Base-by-base conservation (phyloP, 768 basidiomycete genomes). In the Serendipita sp. region DNA sequence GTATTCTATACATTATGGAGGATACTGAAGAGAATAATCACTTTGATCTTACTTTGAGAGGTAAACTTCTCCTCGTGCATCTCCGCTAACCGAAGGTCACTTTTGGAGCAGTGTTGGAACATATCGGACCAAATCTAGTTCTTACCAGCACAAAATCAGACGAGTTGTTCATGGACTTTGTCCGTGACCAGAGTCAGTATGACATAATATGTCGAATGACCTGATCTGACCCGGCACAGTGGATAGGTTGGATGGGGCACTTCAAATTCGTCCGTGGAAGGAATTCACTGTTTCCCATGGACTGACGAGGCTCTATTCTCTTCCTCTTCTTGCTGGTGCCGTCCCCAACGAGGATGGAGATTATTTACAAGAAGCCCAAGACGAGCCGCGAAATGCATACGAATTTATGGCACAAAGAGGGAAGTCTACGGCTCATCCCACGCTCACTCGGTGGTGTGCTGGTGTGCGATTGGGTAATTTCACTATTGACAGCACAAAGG, bases 101-200 rank as follows among this genome's bases (percentile, higher is more conserved):
- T 47, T 56, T 13, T 45, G 16, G 32, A 4, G 13, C 68, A 96
- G 95, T 96, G 18, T 72, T 97, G 32, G 91, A 94, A 69, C 94
- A 97, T 72, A 79, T 82, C 13, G 76, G 78, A 34, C 89, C 95
- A 10, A 79, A 84, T 63, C 71, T 86, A 28, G 79, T 91, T 44
- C 72, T 98, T 45, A 86, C 88, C 15, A 90, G 88, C 73, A 86
- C 88, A n/a, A 85, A 81, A 68, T 83, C 89, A 0, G 91, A 94
- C 62, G 85, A 91, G 45, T 76, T 76, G n/a, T 88, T 86, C 68
- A 84, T 92, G 65, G 81, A 88, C 63, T 71, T 80, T 18, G 75
- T 88, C 62, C 81, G 84, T 47, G 79, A 81, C 41, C 76, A 83
- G 65, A 79, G 90, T 86, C 70, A 60, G 79, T 23, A 47, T 64